Conservation (phyloP, 1,284 basidiomycete genomes). For the Volvariella surrecta region DNA sequence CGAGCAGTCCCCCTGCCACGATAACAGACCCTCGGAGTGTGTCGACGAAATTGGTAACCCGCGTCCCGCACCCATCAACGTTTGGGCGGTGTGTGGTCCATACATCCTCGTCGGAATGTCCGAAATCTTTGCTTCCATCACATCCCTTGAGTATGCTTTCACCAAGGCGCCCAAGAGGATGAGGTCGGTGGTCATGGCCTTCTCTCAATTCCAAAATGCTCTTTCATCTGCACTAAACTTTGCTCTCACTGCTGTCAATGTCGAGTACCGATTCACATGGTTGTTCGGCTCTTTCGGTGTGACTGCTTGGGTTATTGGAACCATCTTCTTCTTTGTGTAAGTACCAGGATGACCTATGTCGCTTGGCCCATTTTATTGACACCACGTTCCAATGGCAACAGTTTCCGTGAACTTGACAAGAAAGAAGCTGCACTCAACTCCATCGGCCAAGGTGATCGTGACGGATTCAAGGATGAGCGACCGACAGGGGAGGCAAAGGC, state of each 20-base stretch:
- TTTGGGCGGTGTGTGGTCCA: slow-evolving; percentile 41
- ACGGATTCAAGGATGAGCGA: slow-evolving; percentile 25
- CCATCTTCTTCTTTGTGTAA: slow-evolving; percentile 32
- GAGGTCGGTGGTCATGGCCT: slow-evolving; percentile 46
- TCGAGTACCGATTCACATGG: slow-evolving; percentile 32
- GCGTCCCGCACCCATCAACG: slow-evolving; percentile 32
- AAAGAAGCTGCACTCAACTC: slow-evolving; percentile 35
- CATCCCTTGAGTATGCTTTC: slow-evolving; percentile 54
- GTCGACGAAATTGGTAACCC: slow-evolving; percentile 24
- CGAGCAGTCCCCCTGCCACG: slow-evolving; percentile 36
- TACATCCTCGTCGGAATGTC: slow-evolving; percentile 41
- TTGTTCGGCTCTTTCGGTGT: slow-evolving; percentile 37
- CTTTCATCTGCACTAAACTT: slow-evolving; percentile 39
- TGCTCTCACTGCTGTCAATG: slow-evolving; percentile 32
- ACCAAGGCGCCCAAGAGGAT: slow-evolving; percentile 52
- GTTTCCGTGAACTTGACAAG: slow-evolving; percentile 43
- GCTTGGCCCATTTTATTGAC: slow-evolving; percentile 10
- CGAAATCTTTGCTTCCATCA: slow-evolving; percentile 61
- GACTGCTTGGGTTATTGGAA: slow-evolving; percentile 38
- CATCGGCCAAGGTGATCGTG: slow-evolving; percentile 31
- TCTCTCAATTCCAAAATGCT: slow-evolving; percentile 47
- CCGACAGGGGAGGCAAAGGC: not conserved
- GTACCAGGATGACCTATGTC: slow-evolving; percentile 9
- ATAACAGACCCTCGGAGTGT: slow-evolving; percentile 30
- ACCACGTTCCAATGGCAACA: slow-evolving; percentile 22